Evolutionary conservation across 2,329 filamentous ascomycete species (phyloP), one percentile per base, ranked within the genome.

Genomic region (Aspergillus puulaauensis): DNA sequence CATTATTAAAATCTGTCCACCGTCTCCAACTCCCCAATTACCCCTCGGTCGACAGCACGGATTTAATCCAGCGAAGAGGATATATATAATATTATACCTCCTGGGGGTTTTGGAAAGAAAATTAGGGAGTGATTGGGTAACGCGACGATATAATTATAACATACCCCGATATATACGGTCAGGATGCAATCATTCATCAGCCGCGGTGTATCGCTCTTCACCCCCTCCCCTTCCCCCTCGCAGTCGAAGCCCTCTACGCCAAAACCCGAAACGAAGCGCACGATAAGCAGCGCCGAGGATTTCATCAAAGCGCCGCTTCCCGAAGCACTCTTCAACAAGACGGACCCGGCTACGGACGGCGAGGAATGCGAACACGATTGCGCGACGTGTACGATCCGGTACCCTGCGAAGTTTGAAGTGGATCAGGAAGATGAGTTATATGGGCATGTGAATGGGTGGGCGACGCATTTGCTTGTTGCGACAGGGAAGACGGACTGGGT

Each of bases 401-500:
- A 93, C 71, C 93, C 93, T 39, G 86, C 87, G 69, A 85, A 84
- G 64, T 88, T 86, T 70, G 79, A 79, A 4, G 86, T 96, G 55
- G 90, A 98, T 57, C 84, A 89, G 72, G 78, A 82, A 6, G 91
- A 96, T 70, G 80, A 87, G 66, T 78, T 99, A 49, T 98, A 96
- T 71, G 95, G 93, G 1, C 82, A 90, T 58, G 84, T 97, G 61
- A 90, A 91, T 69, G 91, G 87, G 37, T 98, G 91, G 90, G 88
- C 86, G 68, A 95, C 92, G 19, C 95, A 99, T 76, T 72, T 96
- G 61, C 79, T 99, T 33, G 91, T 98, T 15, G 95, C 91, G 23
- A 99, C 95, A n/a, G 91, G 92, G 60, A 96, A 97, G 83, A 84
- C 88, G 24, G 95, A 99, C 76, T 99, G 95, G 95, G 89, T 93